A percentile compares a stretch with the other conserved stretches of the same genome.
Evolutionary conservation across 371 early-diverging fungal genomes (phyloP).

Genomic region (Haplosporangium sp.): DNA sequence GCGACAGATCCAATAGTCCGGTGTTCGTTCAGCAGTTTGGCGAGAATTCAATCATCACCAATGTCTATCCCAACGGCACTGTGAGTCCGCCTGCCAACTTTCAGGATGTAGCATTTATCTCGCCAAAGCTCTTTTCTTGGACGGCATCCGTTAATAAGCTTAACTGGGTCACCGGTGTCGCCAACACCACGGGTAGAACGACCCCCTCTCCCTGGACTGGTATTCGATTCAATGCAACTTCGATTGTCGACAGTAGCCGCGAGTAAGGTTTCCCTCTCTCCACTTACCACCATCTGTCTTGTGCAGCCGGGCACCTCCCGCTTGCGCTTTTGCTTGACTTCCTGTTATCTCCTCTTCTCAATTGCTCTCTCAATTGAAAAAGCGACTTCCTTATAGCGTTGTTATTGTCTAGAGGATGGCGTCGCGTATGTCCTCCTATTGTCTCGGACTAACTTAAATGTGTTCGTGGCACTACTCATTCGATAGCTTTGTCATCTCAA

Average conservation of each 20-base stretch:
- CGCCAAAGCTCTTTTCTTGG: conserved; percentile 18
- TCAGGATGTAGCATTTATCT: neutral
- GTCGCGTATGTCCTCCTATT: neutral
- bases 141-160: conserved; percentile 12
- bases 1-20: conserved; percentile 11
- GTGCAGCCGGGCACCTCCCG: neutral
- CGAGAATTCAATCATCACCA: conserved; percentile 16
- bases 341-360: neutral
- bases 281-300: neutral
- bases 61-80: conserved; percentile 29
- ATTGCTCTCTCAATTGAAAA: neutral
- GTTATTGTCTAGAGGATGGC: neutral
- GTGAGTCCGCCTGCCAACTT: conserved; percentile 18
- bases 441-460: neutral
- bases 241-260: neutral
- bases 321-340: neutral
- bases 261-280: conserved; percentile 26
- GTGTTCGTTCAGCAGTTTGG: conserved; percentile 34
- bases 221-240: conserved; percentile 27
- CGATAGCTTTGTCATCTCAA: conserved; percentile 11
- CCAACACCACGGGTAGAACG: conserved; percentile 3
- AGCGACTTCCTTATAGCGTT: neutral
- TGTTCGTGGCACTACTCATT: neutral
- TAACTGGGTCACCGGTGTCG: conserved; percentile 24
- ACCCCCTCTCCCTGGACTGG: conserved; percentile 29